A percentile compares a stretch with the other conserved stretches of the same genome.
These are phyloP conservation scores for Bidens hawaiensis DNA, from an alignment of 140 eudicot species.

Conservation along the genomic window DNA sequence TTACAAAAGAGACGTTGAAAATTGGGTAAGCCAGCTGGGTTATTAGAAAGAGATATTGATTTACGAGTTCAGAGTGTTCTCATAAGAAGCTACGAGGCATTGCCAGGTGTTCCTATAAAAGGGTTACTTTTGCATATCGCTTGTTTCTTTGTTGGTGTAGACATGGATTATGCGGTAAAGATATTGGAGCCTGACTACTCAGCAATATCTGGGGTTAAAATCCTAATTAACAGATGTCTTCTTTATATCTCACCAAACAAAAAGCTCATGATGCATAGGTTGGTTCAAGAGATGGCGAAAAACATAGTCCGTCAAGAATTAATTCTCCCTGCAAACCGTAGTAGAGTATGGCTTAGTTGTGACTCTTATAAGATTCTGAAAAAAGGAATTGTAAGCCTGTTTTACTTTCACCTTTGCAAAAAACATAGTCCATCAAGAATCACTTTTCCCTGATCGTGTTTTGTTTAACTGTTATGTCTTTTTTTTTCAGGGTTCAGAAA, in stretches of 20 bases:
- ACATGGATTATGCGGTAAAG: no score
- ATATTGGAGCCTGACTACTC: conserved; percentile 10
- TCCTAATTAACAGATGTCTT: conserved; percentile 17
- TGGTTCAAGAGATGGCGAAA: conserved; percentile 22
- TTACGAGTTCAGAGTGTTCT: conserved; percentile 2
- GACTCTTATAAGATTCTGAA: conserved; percentile 7
- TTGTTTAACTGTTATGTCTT: no score
- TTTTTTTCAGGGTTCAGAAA: conserved; percentile 19
- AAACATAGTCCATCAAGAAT: no score
- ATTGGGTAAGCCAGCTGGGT: no score
- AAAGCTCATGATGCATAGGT: conserved; percentile 25
- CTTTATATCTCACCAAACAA: conserved; percentile 16
- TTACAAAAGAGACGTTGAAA: no score
- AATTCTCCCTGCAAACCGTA: conserved; percentile 4
- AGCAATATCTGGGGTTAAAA: conserved; percentile 17
- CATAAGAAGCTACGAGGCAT: neutral
- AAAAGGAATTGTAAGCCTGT: conserved; percentile 1
- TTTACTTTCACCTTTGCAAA: neutral
- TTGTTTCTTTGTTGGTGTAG: no score
- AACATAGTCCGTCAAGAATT: conserved; percentile 24
- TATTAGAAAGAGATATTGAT: conserved; percentile 3
- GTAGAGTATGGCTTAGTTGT: conserved; percentile 16
- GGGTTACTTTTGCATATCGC: no score
- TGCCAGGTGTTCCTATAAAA: no score
- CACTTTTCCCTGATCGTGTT: no score